Conservation (phyloP, 805 yeast species). For the Jamesozyma lodderae region DNA sequence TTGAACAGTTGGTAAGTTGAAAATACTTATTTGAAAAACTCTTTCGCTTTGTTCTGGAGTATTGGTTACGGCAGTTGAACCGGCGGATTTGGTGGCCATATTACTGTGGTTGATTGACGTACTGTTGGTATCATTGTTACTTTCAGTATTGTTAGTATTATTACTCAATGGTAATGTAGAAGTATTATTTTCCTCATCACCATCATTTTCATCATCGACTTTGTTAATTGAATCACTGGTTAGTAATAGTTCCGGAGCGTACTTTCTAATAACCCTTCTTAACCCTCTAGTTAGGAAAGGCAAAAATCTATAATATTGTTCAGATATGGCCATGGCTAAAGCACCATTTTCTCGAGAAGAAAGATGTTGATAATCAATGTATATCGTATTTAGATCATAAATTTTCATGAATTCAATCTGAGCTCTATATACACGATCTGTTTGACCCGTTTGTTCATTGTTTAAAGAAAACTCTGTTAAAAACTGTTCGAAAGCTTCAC, state of each 20-base stretch:
- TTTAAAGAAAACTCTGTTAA: slow-evolving; percentile 53
- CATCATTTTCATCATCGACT: slow-evolving; percentile 19
- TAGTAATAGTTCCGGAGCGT: slow-evolving; percentile 64
- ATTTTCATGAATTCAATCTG: slow-evolving; percentile 75
- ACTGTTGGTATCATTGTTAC: slow-evolving; percentile 2
- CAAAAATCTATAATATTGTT: slow-evolving; percentile 85
- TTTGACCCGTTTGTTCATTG: slow-evolving; percentile 21
- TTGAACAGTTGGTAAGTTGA: slow-evolving; percentile 71
- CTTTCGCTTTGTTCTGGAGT: slow-evolving; percentile 50
- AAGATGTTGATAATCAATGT: slow-evolving; percentile 78
- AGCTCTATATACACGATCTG: slow-evolving; percentile 58
- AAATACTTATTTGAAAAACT: slow-evolving; percentile 83
- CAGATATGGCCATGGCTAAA: slow-evolving; percentile 78
- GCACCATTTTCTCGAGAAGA: slow-evolving; percentile 72
- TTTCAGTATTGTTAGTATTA: slow-evolving; percentile 11
- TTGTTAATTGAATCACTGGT: slow-evolving; percentile 30
- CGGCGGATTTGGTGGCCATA: slow-evolving; percentile 24
- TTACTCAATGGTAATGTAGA: slow-evolving; percentile 1
- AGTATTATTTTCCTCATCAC: slow-evolving; percentile 17
- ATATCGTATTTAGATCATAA: slow-evolving; percentile 67
- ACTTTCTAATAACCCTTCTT: slow-evolving; percentile 57
- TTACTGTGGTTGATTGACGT: slow-evolving; percentile 18
- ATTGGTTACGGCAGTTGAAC: slow-evolving; percentile 36
- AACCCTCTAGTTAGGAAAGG: slow-evolving; percentile 77
- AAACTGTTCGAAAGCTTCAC: slow-evolving; percentile 82